Evolutionary conservation across 768 basidiomycete genomes (phyloP).

Genomic region (Trichaptum fuscoviolaceum): DNA sequence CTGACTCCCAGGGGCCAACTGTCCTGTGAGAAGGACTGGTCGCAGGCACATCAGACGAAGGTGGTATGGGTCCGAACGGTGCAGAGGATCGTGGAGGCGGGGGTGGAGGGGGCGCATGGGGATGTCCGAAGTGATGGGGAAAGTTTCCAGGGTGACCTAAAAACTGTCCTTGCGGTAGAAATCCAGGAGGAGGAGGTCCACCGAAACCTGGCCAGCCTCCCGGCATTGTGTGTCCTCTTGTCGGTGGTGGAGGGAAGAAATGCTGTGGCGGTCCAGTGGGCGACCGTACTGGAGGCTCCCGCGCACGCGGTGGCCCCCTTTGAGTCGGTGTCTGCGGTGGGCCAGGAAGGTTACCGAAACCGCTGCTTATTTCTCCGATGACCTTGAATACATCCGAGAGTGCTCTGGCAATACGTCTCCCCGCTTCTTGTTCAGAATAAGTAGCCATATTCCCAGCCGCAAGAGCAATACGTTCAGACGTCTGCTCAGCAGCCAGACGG

Average conservation of each 20-base stretch:
- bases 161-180: background rate
- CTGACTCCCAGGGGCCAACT: background rate
- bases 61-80: conserved; percentile 19
- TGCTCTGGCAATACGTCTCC: conserved; percentile 55
- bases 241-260: conserved; percentile 2
- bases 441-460: conserved; percentile 42
- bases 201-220: background rate
- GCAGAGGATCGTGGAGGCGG: conserved; percentile 12
- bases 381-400: conserved; percentile 53
- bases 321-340: conserved; percentile 12
- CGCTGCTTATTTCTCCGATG: conserved; percentile 33
- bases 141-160: conserved; percentile 5
- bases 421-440: conserved; percentile 59
- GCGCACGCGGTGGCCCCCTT: conserved; percentile 3
- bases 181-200: background rate
- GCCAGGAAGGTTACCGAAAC: conserved; percentile 10
- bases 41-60: conserved; percentile 15
- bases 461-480: conserved; percentile 16
- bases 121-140: conserved; percentile 10
- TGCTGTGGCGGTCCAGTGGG: conserved; percentile 14
- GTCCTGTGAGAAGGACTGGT: conserved; percentile 6
- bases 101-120: conserved; percentile 13
- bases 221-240: background rate
- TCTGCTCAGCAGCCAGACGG: conserved; percentile 27
- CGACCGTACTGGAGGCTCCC: background rate